A percentile compares a stretch with the other conserved stretches of the same genome.
phyloP scores from a whole-genome alignment of 2,329 filamentous ascomycete genomes.

The Cercospora sp. region DNA sequence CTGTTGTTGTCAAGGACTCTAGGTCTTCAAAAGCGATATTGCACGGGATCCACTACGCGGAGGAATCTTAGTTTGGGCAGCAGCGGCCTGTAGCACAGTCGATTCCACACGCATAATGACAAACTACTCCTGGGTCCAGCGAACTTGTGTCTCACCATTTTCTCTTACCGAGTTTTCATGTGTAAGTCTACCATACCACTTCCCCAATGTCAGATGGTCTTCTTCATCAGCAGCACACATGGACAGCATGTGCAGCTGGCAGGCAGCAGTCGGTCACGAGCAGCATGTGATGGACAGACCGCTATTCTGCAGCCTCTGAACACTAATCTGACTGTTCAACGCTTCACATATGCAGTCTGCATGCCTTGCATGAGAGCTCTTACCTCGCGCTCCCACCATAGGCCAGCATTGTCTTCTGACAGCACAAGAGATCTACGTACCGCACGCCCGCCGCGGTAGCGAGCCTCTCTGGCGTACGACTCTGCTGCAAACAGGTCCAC shows the following conservation, averaged over 20 bases:
- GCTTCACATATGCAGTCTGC: conserved; percentile 3
- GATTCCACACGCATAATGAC: conserved; percentile 11
- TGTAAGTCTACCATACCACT: not conserved
- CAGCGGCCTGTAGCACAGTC: conserved; percentile 7
- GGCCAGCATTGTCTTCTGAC: conserved; percentile 2
- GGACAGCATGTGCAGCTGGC: not conserved
- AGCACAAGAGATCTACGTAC: not conserved
- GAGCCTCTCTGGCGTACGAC: not conserved
- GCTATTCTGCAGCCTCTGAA: not conserved
- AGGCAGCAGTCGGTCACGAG: conserved; percentile 1
- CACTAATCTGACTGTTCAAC: conserved; percentile 4
- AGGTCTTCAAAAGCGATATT: conserved; percentile 13
- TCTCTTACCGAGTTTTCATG: not conserved
- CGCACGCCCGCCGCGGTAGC: not conserved
- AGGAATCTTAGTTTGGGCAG: conserved; percentile 12
- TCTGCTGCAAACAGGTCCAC: not conserved
- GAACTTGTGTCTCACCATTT: not conserved
- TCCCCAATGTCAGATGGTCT: not conserved
- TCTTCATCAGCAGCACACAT: conserved; percentile 1
- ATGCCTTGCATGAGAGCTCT: conserved; percentile 6
- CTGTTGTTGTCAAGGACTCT: not conserved
- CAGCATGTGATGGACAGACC: conserved; percentile 3
- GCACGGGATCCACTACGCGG: conserved; percentile 7
- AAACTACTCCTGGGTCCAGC: not conserved
- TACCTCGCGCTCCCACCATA: conserved; percentile 9